Base-by-base conservation (phyloP, 192 early-diverging fungal genomes). In the Lunasporangiospora selenospora region DNA sequence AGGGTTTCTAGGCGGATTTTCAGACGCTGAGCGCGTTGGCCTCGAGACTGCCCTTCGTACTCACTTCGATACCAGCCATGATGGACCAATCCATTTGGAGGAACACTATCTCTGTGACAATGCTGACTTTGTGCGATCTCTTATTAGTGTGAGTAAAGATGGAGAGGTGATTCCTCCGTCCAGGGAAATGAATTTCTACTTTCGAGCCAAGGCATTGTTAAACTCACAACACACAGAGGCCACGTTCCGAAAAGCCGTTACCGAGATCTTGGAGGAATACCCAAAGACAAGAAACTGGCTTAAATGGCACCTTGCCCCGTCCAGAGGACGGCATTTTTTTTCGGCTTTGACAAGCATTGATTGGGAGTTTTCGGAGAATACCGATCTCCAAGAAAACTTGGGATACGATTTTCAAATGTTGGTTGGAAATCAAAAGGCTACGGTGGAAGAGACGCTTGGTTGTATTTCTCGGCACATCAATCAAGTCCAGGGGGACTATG, bases 21-120 rank as follows among this genome's bases (percentile, higher is more conserved):
- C 62, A n/a, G 62, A 64, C 33, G 52, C 62, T 13, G 52, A 47
- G 31, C 52, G 62, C 15, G 33, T 24, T 27, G 62, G 62, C 9
- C 55, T 64, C 29, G 62, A 64, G 19, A 2, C 16, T 3, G 52
- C 62, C 13, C 18, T 64, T 32, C 62, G 62, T 7, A 27, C 10
- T 6, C 11, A 19, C 19, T 55, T 30, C 10, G 47, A 46, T 6
- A n/a, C 40, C 12, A 3, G 15, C 4, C 34, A 45, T 11, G 26
- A 19, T 24, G 13, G 44, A 15, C 3, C 15, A 3, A 39, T 54
- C 24, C 13, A 33, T 4, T 36, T 64, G 13, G 44, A 54, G 4
- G 15, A 37, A 1, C 43, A 31, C 34, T 64, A 64, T 41, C 52
- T 42, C 0, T 55, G 37, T 19, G 47, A 51, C 13, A 42, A 63